phyloP scores from a whole-genome alignment of 257 asterid genomes.

The Capsicum baccatum region DNA sequence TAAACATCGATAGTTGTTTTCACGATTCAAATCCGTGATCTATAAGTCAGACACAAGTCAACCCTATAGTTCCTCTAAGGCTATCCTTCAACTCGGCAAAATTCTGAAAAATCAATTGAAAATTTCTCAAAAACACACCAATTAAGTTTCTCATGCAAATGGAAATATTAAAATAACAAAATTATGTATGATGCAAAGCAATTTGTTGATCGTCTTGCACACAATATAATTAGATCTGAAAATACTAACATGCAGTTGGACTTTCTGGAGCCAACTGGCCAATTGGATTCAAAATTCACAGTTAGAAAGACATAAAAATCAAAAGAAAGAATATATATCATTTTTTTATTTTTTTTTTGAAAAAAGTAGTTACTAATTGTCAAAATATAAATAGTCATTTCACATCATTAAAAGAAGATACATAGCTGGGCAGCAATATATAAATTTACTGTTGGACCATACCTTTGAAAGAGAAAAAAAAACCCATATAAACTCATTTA shows the following conservation, averaged over 20 bases:
- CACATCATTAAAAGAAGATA: constrained; percentile 37
- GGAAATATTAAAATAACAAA: constrained; percentile 11
- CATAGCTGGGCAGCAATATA: constrained; percentile 44
- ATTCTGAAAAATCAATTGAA: not conserved
- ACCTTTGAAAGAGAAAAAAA: constrained; percentile 2
- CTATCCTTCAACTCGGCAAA: not conserved
- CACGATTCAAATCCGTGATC: too few relatives aligned
- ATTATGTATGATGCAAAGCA: constrained; percentile 5
- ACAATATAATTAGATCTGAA: not conserved
- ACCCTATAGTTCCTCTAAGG: not conserved
- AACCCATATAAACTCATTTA: constrained; percentile 19
- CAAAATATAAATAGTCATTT: constrained; percentile 32
- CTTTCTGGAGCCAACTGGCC: constrained; percentile 23
- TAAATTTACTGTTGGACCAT: constrained; percentile 30
- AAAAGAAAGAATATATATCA: not conserved
- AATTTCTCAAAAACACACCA: not conserved
- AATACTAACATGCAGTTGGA: constrained; percentile 14
- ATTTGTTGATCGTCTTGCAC: constrained; percentile 20
- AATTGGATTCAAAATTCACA: constrained; percentile 27
- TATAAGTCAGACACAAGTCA: too few relatives aligned
- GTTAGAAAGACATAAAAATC: not conserved
- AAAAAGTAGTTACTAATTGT: not conserved
- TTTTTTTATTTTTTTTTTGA: not conserved
- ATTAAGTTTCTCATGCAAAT: not conserved
- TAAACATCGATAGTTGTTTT: too few relatives aligned